Base-by-base conservation (phyloP, 169 alveolate species). In the Eimeria praecox region DNA sequence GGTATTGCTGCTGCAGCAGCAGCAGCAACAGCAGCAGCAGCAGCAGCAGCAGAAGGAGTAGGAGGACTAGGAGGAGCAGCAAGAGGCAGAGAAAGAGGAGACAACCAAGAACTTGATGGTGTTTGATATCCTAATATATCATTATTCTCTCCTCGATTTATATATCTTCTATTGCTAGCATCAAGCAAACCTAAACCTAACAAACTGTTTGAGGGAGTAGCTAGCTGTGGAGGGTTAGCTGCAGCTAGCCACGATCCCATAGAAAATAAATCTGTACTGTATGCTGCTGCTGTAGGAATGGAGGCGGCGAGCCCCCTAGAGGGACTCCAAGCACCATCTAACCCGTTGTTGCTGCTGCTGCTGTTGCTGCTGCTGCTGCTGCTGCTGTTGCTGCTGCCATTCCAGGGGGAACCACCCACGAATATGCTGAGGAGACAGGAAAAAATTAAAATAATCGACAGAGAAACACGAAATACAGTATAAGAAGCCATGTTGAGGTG, bases 351-450 rank as follows among this genome's bases (percentile, higher is more conserved):
- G 75, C 75, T 62, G 75, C 75, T 9, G 75, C 75, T 16, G 75
- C 75, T n/a, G 10, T n/a, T 9, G 8, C 30, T 62, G 75, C 75
- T 62, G 75, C 75, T 9, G 75, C 75, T 16, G 75, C 75, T 62
- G 75, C 75, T 16, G 75, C 75, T 62, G 75, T n/a, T 62, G 75
- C 75, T 62, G 75, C 75, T 62, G 75, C 75, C 33, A 4, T n/a
- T 16, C 38, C 75, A 24, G 75, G 75, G 75, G 24, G 75, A 9
- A 18, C 30, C 75, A 18, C 33, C 9, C 38, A 16, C 33, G 5
- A 16, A 5, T 10, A 64, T 16, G 24, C 75, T 18, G 33, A 24
- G 75, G 75, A 64, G 75, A n/a, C 30, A 64, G 18, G 75, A n/a
- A n/a, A 5, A 9, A 16, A n/a, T 64, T n/a, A 64, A n/a, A 18